Evolutionary conservation across 2,329 filamentous ascomycete species (phyloP), one percentile per base, ranked within the genome.

Genomic region (Alternaria sp.): DNA sequence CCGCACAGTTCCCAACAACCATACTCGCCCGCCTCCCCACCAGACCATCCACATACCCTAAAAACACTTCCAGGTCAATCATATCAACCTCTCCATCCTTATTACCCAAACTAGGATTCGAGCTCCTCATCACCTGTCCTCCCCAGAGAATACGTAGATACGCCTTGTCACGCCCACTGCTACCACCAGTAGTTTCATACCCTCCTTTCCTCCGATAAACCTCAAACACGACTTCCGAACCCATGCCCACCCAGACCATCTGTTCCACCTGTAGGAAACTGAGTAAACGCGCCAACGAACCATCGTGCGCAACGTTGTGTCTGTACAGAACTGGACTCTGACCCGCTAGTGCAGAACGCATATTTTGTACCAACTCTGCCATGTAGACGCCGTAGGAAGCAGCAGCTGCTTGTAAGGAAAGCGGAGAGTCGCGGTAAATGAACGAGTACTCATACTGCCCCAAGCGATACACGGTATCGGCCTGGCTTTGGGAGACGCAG

Each of bases 221-320:
- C 81, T 95, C 92, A 74, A 94, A 93, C 0, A 93, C 87, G 0
- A 95, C 84, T 80, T 95, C 92, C 10, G 88, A 84, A 0, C 92
- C 92, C 91, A 95, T 93, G 0, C 92, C 92, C 0, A 92, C 92
- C 92, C 92, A 95, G 1, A 93, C 88, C 91, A 95, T 95, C 56
- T 83, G 77, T 21, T 93, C 89, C 2, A 91, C 73, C 80, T 95
- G 92, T 73, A 96, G 75, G 15, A 94, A 85, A 3, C 87, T 87
- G 21, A 96, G 81, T 7, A 95, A 72, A 3, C 88, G 81, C 11
- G 90, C 88, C 7, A 94, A 74, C 4, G 88, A 90, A 3, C 92
- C 93, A 70, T 96, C 93, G 71, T 96, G 92, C 3, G 91, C 92
- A 40, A 96, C 85, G 67, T 95, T 94, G 73, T 96, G 92, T 46